These are phyloP conservation scores for Blastomyces percursus DNA, from an alignment of 2,329 filamentous ascomycete genomes.

Conservation along the genomic window DNA sequence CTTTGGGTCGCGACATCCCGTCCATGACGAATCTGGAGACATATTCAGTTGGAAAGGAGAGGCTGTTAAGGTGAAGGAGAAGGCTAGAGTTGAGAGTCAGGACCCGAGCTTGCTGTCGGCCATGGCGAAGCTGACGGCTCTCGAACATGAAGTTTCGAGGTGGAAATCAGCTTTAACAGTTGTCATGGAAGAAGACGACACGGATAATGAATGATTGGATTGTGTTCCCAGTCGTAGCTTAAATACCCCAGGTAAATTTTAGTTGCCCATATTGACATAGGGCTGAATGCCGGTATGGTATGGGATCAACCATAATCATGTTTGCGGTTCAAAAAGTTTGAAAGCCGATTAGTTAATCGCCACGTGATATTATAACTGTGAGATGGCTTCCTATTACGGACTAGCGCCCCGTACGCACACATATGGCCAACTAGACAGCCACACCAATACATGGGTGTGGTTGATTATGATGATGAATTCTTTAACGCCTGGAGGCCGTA, in stretches of 20 bases:
- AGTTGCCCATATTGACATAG: background rate
- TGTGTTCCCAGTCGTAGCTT: background rate
- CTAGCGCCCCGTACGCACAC: too few relatives aligned
- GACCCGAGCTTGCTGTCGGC: constrained; percentile 78
- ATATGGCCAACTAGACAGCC: too few relatives aligned
- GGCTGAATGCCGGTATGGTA: background rate
- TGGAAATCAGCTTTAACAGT: constrained; percentile 61
- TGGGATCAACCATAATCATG: background rate
- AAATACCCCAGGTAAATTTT: constrained; percentile 5
- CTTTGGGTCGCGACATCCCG: constrained; percentile 42
- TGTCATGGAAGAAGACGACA: constrained; percentile 59
- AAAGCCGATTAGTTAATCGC: background rate
- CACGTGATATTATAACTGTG: too few relatives aligned
- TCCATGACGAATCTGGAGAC: constrained; percentile 70
- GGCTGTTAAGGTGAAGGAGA: constrained; percentile 78
- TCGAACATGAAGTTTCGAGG: constrained; percentile 61
- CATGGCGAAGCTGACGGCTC: constrained; percentile 67
- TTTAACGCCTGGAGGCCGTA: too few relatives aligned
- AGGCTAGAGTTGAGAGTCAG: constrained; percentile 76
- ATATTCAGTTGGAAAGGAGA: constrained; percentile 59
- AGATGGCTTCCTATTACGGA: too few relatives aligned
- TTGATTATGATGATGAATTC: too few relatives aligned
- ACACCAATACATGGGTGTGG: too few relatives aligned
- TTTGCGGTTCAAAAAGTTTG: background rate
- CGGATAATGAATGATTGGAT: constrained; percentile 25